A percentile compares a stretch with the other conserved stretches of the same genome.
These are phyloP conservation scores for Hyphopichia homilentoma DNA, from an alignment of 805 yeast genomes.

Conservation along the genomic window DNA sequence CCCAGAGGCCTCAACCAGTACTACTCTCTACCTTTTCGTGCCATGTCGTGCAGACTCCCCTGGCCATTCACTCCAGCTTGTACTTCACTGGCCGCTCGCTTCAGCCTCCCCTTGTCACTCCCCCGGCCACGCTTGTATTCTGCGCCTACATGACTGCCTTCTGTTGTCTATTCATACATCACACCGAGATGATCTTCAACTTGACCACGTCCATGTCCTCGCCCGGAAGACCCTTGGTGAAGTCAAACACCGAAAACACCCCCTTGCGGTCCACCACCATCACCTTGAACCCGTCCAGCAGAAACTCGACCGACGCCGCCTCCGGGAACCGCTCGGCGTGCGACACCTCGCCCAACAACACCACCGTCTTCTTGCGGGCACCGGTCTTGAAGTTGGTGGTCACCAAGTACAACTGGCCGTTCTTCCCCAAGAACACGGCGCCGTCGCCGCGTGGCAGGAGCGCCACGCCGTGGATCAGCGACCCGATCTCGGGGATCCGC, in stretches of 20 bases:
- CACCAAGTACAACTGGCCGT: slow-evolving; percentile 71
- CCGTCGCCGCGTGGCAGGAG: slow-evolving; percentile 87
- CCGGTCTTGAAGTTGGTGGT: slow-evolving; percentile 41
- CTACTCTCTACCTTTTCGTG: too few relatives aligned
- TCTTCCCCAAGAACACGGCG: slow-evolving; percentile 72
- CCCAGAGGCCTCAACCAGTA: too few relatives aligned
- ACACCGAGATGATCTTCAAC: slow-evolving; percentile 51
- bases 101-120: too few relatives aligned
- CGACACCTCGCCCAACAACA: slow-evolving; percentile 72
- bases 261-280: slow-evolving; percentile 82
- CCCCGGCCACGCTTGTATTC: too few relatives aligned
- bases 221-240: slow-evolving; percentile 78
- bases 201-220: slow-evolving; percentile 63
- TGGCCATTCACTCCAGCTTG: too few relatives aligned
- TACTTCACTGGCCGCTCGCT: too few relatives aligned
- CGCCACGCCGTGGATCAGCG: slow-evolving; percentile 67
- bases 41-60: too few relatives aligned
- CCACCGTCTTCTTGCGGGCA: slow-evolving; percentile 45
- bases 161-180: too few relatives aligned
- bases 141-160: too few relatives aligned
- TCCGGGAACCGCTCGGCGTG: slow-evolving; percentile 69
- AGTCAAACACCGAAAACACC: slow-evolving; percentile 71
- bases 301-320: slow-evolving; percentile 75
- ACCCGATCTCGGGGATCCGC: slow-evolving; percentile 77
- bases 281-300: slow-evolving; percentile 77